These are phyloP conservation scores for Metschnikowia santaceciliae DNA, from an alignment of 805 yeast species.

Conservation along the genomic window DNA sequence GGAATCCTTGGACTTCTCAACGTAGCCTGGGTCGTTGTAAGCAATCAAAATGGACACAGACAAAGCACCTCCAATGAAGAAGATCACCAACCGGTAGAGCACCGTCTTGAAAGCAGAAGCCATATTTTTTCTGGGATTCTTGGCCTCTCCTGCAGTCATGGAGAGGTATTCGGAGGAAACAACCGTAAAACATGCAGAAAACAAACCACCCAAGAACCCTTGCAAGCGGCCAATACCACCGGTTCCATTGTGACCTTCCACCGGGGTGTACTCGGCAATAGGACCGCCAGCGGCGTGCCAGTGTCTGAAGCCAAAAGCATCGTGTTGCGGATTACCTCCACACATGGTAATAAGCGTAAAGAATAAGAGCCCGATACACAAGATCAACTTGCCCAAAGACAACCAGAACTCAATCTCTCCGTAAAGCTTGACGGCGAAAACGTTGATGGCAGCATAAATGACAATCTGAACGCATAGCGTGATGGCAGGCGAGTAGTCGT, in stretches of 20 bases:
- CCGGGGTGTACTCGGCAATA: conserved; percentile 25
- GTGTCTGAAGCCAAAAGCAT: conserved; percentile 48
- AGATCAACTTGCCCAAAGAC: conserved; percentile 53
- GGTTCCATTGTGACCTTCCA: conserved; percentile 23
- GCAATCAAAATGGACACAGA: conserved; percentile 36
- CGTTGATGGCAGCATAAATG: conserved; percentile 45
- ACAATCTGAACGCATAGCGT: conserved; percentile 41
- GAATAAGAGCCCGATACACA: conserved; percentile 70
- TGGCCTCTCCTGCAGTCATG: conserved; percentile 43
- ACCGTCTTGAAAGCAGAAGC: conserved; percentile 40
- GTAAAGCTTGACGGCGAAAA: conserved; percentile 68
- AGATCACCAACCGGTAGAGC: conserved; percentile 41
- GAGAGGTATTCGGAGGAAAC: conserved; percentile 45
- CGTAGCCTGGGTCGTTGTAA: conserved; percentile 18
- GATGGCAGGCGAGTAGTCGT: conserved; percentile 46
- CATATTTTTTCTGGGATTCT: conserved; percentile 39
- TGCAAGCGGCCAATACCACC: conserved; percentile 39
- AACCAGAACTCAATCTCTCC: conserved; percentile 85
- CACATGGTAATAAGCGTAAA: conserved; percentile 80
- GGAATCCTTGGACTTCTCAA: conserved; percentile 10
- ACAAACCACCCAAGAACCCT: conserved; percentile 39
- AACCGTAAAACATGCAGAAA: conserved; percentile 36
- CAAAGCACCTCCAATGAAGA: conserved; percentile 43
- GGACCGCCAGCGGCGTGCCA: conserved; percentile 39
- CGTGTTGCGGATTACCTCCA: conserved; percentile 77